Base-by-base conservation (phyloP, 2,329 filamentous ascomycete genomes). In the Botrytis pseudocinerea region DNA sequence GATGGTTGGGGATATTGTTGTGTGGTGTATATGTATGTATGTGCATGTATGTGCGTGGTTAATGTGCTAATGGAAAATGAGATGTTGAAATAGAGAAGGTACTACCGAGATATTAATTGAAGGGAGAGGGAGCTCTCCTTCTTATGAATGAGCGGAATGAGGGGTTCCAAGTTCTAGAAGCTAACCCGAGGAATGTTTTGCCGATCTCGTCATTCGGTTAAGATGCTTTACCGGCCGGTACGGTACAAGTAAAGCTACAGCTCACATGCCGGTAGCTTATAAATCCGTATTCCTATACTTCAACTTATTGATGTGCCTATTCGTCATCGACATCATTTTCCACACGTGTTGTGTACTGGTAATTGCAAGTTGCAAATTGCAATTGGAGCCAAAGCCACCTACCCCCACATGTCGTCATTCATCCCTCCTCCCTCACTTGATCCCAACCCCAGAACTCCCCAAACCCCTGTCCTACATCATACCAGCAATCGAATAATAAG, bases 341-440 rank as follows among this genome's bases (percentile, higher is more conserved):
- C 51, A 54, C 18, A 54, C 51, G 16, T 28, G 14, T 28, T 57
- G 38, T n/a, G 22, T 16, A 12, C 9, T n/a, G 25, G 6, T n/a
- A n/a, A 40, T n/a, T 14, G 10, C 35, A 38, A 61, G 5, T 54
- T 8, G 25, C 22, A 54, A 54, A 54, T 54, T 61, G 32, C 32
- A 25, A 25, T 25, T 35, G 9, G 22, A 40, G 10, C 59, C 32
- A 44, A 44, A 44, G 14, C 61, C 32, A 57, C 7, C n/a, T 28
- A 63, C 61, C 40, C 40, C 61, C 61, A 44, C 61, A 63, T 63
- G 40, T 25, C 40, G 14, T 44, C 60, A 63, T 63, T 42, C 18
- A n/a, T 63, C n/a, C 16, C 35, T n/a, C 40, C 61, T 28, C 51
- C 14, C 14, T 32, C 61, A 63, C 18, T 42, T 20, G 8, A n/a